Evolutionary conservation across 805 yeast genomes (phyloP).

Genomic region (Candida stauntonica): DNA sequence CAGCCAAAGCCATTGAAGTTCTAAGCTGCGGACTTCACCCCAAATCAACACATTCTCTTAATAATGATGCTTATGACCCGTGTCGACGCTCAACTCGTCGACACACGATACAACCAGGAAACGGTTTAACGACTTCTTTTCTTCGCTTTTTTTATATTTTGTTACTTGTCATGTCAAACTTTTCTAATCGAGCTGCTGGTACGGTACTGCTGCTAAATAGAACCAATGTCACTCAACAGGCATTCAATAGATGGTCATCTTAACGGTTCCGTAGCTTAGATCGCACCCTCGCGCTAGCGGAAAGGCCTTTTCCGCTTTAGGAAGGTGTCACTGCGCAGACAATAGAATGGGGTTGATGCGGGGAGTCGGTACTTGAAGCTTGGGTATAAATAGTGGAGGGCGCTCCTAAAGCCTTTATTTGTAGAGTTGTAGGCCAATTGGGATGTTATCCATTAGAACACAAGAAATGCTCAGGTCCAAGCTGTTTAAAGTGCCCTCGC

Average conservation of each 20-base stretch:
- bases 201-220: slow-evolving; percentile 13
- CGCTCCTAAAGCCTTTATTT: too few relatives aligned
- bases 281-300: not conserved
- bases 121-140: slow-evolving; percentile 1
- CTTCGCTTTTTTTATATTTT: not conserved
- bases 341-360: not conserved
- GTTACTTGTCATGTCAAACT: not conserved
- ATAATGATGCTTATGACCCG: slow-evolving; percentile 16
- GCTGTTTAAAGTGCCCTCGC: not conserved
- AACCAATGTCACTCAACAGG: slow-evolving; percentile 22
- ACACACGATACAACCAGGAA: slow-evolving; percentile 3
- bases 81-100: slow-evolving; percentile 21
- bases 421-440: too few relatives aligned
- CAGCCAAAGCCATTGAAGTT: slow-evolving; percentile 77
- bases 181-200: slow-evolving; percentile 1
- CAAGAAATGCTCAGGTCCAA: slow-evolving; percentile 4
- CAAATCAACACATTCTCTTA: not conserved
- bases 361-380: too few relatives aligned
- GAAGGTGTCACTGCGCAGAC: not conserved
- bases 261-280: too few relatives aligned
- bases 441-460: too few relatives aligned
- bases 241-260: slow-evolving; percentile 18
- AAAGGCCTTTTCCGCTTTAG: not conserved
- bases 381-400: too few relatives aligned
- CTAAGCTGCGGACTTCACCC: slow-evolving; percentile 28